Base-by-base conservation (phyloP, 2,329 filamentous ascomycete species). In the Graphilbum fragrans region DNA sequence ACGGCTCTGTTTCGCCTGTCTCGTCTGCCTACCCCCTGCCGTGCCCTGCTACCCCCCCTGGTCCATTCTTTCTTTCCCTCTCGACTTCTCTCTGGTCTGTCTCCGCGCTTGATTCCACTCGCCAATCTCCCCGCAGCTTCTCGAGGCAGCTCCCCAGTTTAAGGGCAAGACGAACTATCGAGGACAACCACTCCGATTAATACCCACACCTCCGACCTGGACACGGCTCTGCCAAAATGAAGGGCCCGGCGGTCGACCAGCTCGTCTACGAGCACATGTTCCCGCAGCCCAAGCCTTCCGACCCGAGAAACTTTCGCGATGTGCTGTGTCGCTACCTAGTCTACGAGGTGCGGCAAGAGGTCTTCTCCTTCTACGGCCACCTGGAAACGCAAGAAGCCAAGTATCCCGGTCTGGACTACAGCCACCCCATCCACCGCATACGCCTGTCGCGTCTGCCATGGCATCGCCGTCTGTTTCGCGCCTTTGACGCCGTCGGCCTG, bases 341-440 rank as follows among this genome's bases (percentile, higher is more conserved):
- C 38, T 74, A 75, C 49, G 83, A 88, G 64, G 82, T 88, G 44
- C 80, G 83, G 44, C 78, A 83, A 55, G 83, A 88, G 59, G 85
- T 84, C 2, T 74, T 80, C 49, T 74, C 78, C 39, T 88, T 85
- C 63, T 88, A 86, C 59, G 83, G 83, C 50, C 80, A 84, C 54
- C 73, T 88, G 49, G 79, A 85, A 55, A 86, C 80, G 21, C 75
- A 81, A 50, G 83, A 90, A 64, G 82, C 83, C 49, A 84, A 85
- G 52, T 88, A 88, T 50, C 83, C 83, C 0, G 83, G 83, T 23
- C 73, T 90, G 42, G 83, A 90, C 65, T 90, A 90, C 65, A 77
- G 72, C 45, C 69, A 84, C 55, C 65, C 62, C 20, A 81, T 80
- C 8, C 83, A 90, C 59, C 80, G 82, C 49, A 78, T 82, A 57